Evolutionary conservation across 75 land plant species (phyloP).

Genomic region (Sequoia sempervirens): DNA sequence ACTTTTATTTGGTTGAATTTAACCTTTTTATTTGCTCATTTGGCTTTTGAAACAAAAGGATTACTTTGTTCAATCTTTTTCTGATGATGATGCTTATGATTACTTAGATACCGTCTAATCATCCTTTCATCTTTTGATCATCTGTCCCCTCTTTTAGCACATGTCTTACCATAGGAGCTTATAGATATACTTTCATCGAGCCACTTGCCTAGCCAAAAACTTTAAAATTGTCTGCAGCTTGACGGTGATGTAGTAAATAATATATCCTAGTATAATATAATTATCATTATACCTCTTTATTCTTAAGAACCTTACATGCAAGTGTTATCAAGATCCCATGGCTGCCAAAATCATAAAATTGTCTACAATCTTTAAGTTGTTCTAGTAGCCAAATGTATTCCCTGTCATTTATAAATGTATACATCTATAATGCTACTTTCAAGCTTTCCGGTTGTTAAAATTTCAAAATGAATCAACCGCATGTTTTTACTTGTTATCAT

Average conservation of each 20-base stretch:
- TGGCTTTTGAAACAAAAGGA: not conserved
- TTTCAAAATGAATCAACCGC: not conserved
- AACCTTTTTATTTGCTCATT: not conserved
- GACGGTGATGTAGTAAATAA: not conserved
- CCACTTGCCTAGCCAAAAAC: not conserved
- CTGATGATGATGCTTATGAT: not conserved
- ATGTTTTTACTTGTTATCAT: not conserved
- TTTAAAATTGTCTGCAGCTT: not conserved
- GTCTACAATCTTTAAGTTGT: not conserved
- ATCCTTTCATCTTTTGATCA: not conserved
- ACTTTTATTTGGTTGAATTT: not conserved
- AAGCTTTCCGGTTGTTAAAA: not conserved
- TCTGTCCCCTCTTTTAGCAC: not conserved
- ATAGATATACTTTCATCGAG: not conserved
- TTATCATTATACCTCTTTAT: not conserved
- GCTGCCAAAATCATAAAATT: not conserved
- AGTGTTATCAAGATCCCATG: not conserved
- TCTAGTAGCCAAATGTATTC: not conserved
- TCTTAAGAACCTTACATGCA: not conserved
- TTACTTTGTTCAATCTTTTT: not conserved
- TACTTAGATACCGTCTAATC: not conserved
- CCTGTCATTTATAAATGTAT: not conserved
- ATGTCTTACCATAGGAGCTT: not conserved
- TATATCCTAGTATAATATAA: not conserved
- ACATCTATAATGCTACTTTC: not conserved